Percentiles rank a stretch among this genome's conserved stretches.
These are phyloP conservation scores for Astrocystis sublimbata DNA, from an alignment of 495 filamentous ascomycete genomes.

Conservation along the genomic window DNA sequence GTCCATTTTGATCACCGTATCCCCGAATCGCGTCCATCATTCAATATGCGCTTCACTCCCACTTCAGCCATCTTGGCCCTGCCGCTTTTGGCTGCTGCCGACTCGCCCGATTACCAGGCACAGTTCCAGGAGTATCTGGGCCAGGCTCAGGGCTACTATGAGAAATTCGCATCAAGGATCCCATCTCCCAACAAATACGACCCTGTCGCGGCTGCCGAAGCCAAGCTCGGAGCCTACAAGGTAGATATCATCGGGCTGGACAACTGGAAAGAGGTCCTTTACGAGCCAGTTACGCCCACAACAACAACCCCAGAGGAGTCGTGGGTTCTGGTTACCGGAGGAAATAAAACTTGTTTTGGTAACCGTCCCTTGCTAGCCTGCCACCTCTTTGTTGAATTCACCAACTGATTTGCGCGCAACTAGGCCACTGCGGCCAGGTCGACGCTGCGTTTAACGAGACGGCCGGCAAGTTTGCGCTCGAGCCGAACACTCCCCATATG, in stretches of 20 bases:
- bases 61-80: slow-evolving; percentile 61
- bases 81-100: slow-evolving; percentile 67
- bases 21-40: background rate
- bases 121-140: slow-evolving; percentile 62
- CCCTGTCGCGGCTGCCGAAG: slow-evolving; percentile 38
- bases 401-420: background rate
- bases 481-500: slow-evolving; percentile 68
- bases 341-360: slow-evolving; percentile 87
- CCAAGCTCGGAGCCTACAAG: slow-evolving; percentile 42
- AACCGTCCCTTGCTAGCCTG: slow-evolving; percentile 25
- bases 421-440: slow-evolving; percentile 48
- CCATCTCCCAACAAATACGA: slow-evolving; percentile 48
- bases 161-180: slow-evolving; percentile 61
- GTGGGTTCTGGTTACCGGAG: slow-evolving; percentile 78
- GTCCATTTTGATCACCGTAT: slow-evolving; percentile 1
- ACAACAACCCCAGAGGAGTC: slow-evolving; percentile 68
- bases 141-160: slow-evolving; percentile 65
- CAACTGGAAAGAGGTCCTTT: slow-evolving; percentile 70
- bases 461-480: slow-evolving; percentile 63
- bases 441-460: slow-evolving; percentile 61
- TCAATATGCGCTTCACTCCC: slow-evolving; percentile 70
- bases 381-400: background rate
- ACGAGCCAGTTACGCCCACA: slow-evolving; percentile 59
- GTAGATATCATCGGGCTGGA: slow-evolving; percentile 64
- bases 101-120: slow-evolving; percentile 63